phyloP scores from a whole-genome alignment of 108 stramenopile genomes.

The Cyclotella baltica region DNA sequence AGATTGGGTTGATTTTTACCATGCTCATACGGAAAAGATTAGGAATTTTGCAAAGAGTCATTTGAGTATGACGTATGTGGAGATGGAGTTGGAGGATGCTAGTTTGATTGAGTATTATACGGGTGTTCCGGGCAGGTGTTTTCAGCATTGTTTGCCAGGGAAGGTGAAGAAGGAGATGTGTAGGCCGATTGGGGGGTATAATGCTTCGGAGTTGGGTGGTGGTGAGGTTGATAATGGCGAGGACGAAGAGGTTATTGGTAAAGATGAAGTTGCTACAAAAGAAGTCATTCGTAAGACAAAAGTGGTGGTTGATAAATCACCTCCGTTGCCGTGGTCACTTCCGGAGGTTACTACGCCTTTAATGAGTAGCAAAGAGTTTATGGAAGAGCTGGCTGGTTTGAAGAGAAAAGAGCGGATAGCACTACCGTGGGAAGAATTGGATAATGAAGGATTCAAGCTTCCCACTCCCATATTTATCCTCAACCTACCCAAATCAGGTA shows the following conservation, averaged over 20 bases:
- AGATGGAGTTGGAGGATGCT: conserved; percentile 27
- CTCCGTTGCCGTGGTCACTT: conserved; percentile 15
- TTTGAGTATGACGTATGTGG: conserved; percentile 25
- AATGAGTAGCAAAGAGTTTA: conserved; percentile 11
- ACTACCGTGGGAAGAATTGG: conserved; percentile 7
- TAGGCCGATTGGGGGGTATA: neutral
- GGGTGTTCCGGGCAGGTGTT: neutral
- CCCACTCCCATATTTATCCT: conserved; percentile 24
- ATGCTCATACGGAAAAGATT: conserved; percentile 28
- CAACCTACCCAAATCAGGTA: conserved; percentile 21
- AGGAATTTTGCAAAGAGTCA: conserved; percentile 22
- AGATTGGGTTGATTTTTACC: conserved; percentile 31
- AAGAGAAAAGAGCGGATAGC: neutral
- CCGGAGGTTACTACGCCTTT: neutral
- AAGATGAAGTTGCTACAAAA: neutral
- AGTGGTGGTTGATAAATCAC: conserved; percentile 7
- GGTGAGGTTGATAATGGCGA: neutral
- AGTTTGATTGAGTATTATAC: conserved; percentile 23
- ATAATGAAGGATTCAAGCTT: neutral
- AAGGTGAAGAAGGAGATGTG: conserved; percentile 5
- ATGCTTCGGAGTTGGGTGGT: neutral
- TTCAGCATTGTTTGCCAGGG: conserved; percentile 14
- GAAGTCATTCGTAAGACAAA: neutral
- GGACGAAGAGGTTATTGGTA: neutral
- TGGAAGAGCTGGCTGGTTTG: neutral